These are phyloP conservation scores for Scedosporium aurantiacum DNA, from an alignment of 2,329 filamentous ascomycete genomes.

Conservation along the genomic window DNA sequence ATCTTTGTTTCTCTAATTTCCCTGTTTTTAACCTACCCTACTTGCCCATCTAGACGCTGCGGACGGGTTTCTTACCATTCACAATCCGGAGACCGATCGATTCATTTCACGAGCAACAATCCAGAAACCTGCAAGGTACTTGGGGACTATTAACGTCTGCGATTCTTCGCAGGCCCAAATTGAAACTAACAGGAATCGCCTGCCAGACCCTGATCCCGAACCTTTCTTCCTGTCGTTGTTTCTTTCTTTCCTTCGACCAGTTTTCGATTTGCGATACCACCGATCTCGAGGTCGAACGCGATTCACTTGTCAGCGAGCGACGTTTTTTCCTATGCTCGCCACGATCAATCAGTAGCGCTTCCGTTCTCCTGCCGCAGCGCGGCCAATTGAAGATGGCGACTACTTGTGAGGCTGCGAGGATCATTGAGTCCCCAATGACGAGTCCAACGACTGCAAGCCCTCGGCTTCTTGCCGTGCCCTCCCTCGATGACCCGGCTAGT, in stretches of 20 bases:
- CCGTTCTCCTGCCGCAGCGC: conserved; percentile 4
- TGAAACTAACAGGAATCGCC: not conserved
- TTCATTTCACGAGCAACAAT: not conserved
- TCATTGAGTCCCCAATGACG: conserved; percentile 18
- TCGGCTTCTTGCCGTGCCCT: conserved; percentile 4
- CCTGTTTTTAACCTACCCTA: not conserved
- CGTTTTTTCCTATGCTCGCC: conserved; percentile 25
- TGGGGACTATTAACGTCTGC: not conserved
- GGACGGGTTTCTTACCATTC: not conserved
- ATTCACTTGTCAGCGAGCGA: not conserved
- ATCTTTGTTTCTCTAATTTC: conserved; percentile 1
- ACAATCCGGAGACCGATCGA: not conserved
- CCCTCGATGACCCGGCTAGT: conserved; percentile 12
- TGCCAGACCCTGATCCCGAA: not conserved
- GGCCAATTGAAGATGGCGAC: conserved; percentile 26
- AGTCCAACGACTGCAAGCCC: conserved; percentile 16
- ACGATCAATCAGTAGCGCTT: conserved; percentile 22
- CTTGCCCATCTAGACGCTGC: not conserved
- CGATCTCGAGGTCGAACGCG: not conserved
- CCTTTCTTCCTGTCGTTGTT: not conserved
- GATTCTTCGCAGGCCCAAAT: not conserved
- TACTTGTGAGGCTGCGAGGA: conserved; percentile 25
- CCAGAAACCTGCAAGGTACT: not conserved
- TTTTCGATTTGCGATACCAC: not conserved
- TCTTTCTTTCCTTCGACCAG: not conserved